A percentile compares a stretch with the other conserved stretches of the same genome.
These are phyloP conservation scores for Daedaleopsis sinensis DNA, from an alignment of 768 basidiomycete species.

Conservation along the genomic window DNA sequence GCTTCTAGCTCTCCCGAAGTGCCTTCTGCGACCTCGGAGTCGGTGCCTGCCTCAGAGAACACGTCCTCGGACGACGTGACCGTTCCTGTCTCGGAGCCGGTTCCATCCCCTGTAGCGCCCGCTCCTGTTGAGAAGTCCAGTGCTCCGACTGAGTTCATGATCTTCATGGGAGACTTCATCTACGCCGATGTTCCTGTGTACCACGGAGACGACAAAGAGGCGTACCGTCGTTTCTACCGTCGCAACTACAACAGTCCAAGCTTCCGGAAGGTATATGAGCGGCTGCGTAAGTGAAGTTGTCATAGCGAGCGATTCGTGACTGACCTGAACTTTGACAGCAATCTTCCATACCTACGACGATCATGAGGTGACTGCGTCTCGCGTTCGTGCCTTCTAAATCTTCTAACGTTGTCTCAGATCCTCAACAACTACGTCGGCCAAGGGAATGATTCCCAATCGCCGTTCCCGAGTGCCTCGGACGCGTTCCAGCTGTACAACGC, in stretches of 20 bases:
- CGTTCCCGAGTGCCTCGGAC: conserved; percentile 55
- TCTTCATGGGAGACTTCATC: conserved; percentile 77
- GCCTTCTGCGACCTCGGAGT: not conserved
- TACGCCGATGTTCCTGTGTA: conserved; percentile 74
- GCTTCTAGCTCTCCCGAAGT: not conserved
- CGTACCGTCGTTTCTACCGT: conserved; percentile 68
- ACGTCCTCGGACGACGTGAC: conserved; percentile 9
- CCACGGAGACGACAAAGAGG: conserved; percentile 57
- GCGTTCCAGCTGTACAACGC: conserved; percentile 67
- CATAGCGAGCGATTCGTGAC: not conserved
- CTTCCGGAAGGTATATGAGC: conserved; percentile 69
- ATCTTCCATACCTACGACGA: conserved; percentile 74
- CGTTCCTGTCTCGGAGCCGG: not conserved
- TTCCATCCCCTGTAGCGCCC: not conserved
- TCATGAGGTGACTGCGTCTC: conserved; percentile 51
- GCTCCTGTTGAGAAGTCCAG: conserved; percentile 3
- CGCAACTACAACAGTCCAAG: conserved; percentile 66
- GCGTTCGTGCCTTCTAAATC: not conserved
- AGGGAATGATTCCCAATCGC: conserved; percentile 51
- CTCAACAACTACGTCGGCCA: conserved; percentile 69
- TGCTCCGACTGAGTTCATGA: conserved; percentile 56
- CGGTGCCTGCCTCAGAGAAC: not conserved
- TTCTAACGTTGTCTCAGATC: conserved; percentile 42
- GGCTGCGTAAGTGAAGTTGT: conserved; percentile 59
- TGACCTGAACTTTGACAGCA: conserved; percentile 40